These are phyloP conservation scores for Metschnikowia lunata DNA, from an alignment of 805 yeast genomes.

Conservation along the genomic window DNA sequence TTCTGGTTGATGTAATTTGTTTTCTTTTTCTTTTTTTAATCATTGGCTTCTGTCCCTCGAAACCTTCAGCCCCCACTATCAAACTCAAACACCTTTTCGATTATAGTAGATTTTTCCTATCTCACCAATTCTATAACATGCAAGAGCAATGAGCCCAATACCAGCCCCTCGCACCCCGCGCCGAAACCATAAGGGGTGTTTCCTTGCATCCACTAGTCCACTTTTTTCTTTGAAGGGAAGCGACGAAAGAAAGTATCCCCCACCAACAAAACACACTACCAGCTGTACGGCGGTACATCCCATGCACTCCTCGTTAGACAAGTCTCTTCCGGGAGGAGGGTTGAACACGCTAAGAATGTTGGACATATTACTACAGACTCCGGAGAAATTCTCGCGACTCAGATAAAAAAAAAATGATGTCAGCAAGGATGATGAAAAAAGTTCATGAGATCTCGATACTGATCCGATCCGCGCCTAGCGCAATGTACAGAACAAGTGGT, in stretches of 20 bases:
- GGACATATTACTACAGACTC: conserved; percentile 22
- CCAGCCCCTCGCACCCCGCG: conserved; percentile 51
- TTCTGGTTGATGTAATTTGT: too few relatives aligned
- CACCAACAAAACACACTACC: conserved; percentile 53
- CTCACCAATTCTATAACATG: conserved; percentile 60
- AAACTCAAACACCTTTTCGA: not conserved
- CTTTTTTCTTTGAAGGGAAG: conserved; percentile 47
- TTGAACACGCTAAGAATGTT: conserved; percentile 52
- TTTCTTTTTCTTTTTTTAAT: too few relatives aligned
- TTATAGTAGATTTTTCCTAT: conserved; percentile 25
- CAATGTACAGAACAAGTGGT: too few relatives aligned
- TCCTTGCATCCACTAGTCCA: conserved; percentile 27
- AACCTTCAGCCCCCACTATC: too few relatives aligned
- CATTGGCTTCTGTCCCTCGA: too few relatives aligned
- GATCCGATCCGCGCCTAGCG: too few relatives aligned
- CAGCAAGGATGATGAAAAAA: too few relatives aligned
- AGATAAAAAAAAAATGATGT: too few relatives aligned
- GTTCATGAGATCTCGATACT: too few relatives aligned
- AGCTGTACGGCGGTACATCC: conserved; percentile 70
- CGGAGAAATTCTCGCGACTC: too few relatives aligned
- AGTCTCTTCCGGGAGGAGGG: conserved; percentile 43
- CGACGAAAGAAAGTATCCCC: conserved; percentile 58
- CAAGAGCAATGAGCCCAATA: conserved; percentile 49
- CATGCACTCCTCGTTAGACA: conserved; percentile 50
- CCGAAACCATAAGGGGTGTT: conserved; percentile 62